Evolutionary conservation across 2,329 filamentous ascomycete genomes (phyloP), one percentile per base, ranked within the genome.

Genomic region (Aspergillus carbonarius): DNA sequence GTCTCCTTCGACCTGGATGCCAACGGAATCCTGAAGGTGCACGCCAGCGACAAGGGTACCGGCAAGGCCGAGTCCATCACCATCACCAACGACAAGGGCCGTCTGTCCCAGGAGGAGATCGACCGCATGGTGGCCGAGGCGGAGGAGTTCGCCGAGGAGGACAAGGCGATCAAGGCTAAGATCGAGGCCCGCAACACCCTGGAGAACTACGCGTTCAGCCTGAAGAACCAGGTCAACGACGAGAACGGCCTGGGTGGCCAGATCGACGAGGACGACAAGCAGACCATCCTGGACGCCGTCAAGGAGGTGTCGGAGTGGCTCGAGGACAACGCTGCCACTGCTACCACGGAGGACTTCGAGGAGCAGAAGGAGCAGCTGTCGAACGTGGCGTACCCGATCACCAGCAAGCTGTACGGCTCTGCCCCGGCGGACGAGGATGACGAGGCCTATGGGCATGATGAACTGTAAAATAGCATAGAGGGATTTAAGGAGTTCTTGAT

Each of bases 361-460:
- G 95, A 99, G 87, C 93, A 98, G 85, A 96, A 96, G 85, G 93
- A 99, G 90, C 97, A 97, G 86, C 86, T 99, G 68, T 96, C 91
- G 71, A 90, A 90, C 78, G 91, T 97, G 66, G 95, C 95, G 55
- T 97, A 98, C 83, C 95, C 95, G 68, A 99, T 99, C 82, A 99
- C 95, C 71, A 96, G 91, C 83, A 99, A 99, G 88, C 85, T 97
- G 73, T 97, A 97, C 84, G 81, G 85, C 69, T 85, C 83, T 72
- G 86, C 82, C 60, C 82, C 83, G 67, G 85, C 82, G 59, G 83
- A 80, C 63, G 89, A 87, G 61, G 89, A 91, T 66, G 90, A 92
- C 67, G 90, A 88, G 78, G 85, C 87, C 63, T 75, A 78, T 66
- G 78, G 75, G 60, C 90, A 93, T 78, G 90, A 93, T 73, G 90